Evolutionary conservation across 345 rosid genomes (phyloP), one percentile per base, ranked within the genome.

Genomic region (Euphorbia tirucalli): DNA sequence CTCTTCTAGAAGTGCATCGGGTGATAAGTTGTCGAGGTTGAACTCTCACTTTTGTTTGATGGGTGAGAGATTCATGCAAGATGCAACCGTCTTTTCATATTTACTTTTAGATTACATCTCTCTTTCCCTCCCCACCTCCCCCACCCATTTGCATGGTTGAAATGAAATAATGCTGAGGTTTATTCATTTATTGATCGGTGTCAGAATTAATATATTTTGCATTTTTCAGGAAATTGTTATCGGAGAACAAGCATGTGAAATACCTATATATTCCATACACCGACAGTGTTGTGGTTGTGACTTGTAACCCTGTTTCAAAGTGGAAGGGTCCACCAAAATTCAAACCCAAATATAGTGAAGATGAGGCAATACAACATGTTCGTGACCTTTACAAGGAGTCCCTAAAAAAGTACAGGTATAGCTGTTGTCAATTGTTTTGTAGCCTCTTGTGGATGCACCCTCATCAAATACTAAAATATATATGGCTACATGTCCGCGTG

Each of bases 181-280:
- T 46, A 46, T 46, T 13, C 66, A 15, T 60, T 56, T 69, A 55
- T n/a, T 68, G 72, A 21, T 66, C 39, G 35, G 49, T 9, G 59
- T 63, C 39, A 70, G 52, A 49, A 13, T 27, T n/a, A 11, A 32
- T 39, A 11, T 22, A 18, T 63, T 59, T 72, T 61, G 65, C 19
- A 67, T 66, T 75, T 77, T 82, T 66, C 86, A 95, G 99, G 83
- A 95, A 92, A 75, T 77, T 87, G 75, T 81, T 95, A 35, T 81
- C 91, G 21, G 90, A 92, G 76, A 95, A 92, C 81, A 95, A 90
- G 87, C 99, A 95, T 79, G 86, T 95, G 72, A 95, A 95, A 85
- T 95, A 95, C 86, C 81, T 90, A 55, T 80, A 93, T 68, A 83
- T 93, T 77, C 99, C 97, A 32, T 90, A 89, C 77, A 88, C 94